Evolutionary conservation across 2,329 filamentous ascomycete genomes (phyloP).

Genomic region (Cadophora gregata): DNA sequence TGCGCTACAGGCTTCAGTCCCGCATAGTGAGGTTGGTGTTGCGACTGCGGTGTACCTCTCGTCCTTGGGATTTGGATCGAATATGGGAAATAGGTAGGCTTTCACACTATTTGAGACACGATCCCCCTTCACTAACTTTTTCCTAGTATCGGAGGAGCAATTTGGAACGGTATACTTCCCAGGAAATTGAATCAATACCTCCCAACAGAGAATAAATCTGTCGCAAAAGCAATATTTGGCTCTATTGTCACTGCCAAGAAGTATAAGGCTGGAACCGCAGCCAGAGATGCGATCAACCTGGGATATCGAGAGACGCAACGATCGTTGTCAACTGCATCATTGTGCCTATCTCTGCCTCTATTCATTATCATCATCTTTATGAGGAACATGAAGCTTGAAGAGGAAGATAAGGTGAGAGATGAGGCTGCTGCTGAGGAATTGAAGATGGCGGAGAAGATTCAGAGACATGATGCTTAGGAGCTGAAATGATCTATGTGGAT

Average conservation of each 20-base stretch:
- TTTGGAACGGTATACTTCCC: conserved; percentile 4
- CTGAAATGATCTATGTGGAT: neutral
- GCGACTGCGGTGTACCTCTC: conserved; percentile 6
- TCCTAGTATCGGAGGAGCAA: conserved; percentile 7
- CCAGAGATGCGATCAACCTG: neutral
- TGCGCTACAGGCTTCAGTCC: neutral
- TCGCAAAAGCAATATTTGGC: neutral
- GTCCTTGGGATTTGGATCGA: conserved; percentile 2
- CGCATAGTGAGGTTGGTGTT: conserved; percentile 2
- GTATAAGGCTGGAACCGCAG: neutral
- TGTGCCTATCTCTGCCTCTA: neutral
- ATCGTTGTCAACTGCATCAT: neutral
- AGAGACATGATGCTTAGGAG: neutral
- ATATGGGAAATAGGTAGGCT: conserved; percentile 5
- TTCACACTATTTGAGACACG: neutral
- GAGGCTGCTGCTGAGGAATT: conserved; percentile 6
- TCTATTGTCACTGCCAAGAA: conserved; percentile 12
- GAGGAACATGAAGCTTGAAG: conserved; percentile 6
- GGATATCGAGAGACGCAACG: conserved; percentile 6
- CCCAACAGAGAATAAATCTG: neutral
- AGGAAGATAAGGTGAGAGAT: conserved; percentile 11
- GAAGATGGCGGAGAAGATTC: conserved; percentile 6
- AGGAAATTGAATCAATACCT: neutral
- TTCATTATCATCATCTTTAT: neutral
- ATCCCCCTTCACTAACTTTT: neutral